Percentiles rank a stretch among this genome's conserved stretches.
These are phyloP conservation scores for Phytophthora syringae DNA, from an alignment of 352 stramenopile genomes.

Conservation along the genomic window DNA sequence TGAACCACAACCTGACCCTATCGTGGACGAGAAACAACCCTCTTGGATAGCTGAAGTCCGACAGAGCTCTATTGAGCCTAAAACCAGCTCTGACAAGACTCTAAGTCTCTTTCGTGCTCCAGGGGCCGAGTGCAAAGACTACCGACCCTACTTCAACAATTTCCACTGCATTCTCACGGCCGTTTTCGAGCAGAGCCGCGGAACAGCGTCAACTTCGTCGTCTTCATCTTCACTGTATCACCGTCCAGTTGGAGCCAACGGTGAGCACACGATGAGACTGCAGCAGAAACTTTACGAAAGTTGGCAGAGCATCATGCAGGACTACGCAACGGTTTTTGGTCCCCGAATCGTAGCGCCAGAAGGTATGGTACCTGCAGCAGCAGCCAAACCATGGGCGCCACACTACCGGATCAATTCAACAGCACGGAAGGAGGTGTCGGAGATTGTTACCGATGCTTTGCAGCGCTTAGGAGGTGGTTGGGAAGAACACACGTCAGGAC, in stretches of 20 bases:
- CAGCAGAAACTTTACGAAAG: slow-evolving; percentile 84
- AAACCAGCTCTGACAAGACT: not conserved
- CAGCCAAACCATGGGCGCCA: slow-evolving; percentile 50
- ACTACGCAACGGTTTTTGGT: slow-evolving; percentile 88
- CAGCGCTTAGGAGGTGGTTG: slow-evolving; percentile 55
- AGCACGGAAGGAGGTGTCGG: slow-evolving; percentile 76
- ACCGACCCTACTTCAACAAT: slow-evolving; percentile 65
- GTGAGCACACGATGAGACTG: slow-evolving; percentile 61
- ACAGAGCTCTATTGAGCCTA: slow-evolving; percentile 11
- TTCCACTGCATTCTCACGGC: slow-evolving; percentile 83
- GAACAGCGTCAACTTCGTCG: slow-evolving; percentile 11
- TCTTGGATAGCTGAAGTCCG: slow-evolving; percentile 30
- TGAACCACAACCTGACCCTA: not conserved
- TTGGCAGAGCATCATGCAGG: slow-evolving; percentile 86
- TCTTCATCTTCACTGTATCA: slow-evolving; percentile 26
- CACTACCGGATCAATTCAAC: slow-evolving; percentile 88
- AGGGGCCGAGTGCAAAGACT: slow-evolving; percentile 49
- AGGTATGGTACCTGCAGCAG: slow-evolving; percentile 38
- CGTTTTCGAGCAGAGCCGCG: slow-evolving; percentile 62
- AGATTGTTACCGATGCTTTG: slow-evolving; percentile 80
- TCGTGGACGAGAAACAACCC: not conserved
- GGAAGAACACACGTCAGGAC: slow-evolving; percentile 77
- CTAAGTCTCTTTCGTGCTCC: slow-evolving; percentile 18
- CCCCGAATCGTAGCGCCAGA: slow-evolving; percentile 38
- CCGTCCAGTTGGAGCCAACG: slow-evolving; percentile 12